Evolutionary conservation across 2,329 filamentous ascomycete species (phyloP).

Genomic region (Aspergillus aculeatus): DNA sequence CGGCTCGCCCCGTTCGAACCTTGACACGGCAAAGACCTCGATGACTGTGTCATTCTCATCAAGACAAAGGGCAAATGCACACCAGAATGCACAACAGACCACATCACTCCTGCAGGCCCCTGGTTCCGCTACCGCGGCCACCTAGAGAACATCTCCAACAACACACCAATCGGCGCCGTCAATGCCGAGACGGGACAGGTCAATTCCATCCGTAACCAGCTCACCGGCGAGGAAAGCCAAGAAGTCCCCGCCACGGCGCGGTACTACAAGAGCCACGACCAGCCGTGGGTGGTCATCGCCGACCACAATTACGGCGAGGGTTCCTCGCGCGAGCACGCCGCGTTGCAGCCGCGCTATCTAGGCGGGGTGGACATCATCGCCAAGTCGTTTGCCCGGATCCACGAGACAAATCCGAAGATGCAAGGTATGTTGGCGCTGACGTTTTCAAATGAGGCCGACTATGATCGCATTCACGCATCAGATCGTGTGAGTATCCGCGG

Average conservation of each 20-base stretch:
- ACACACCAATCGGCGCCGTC: neutral
- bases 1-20: neutral
- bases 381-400: conserved; percentile 1
- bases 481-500: conserved; percentile 1
- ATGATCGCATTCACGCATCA: neutral
- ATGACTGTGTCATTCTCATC: neutral
- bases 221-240: neutral
- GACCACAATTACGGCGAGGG: conserved; percentile 1
- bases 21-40: neutral
- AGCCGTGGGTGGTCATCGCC: conserved; percentile 1
- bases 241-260: neutral
- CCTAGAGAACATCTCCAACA: conserved; percentile 3
- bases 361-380: neutral
- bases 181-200: neutral
- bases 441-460: neutral
- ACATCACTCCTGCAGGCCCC: neutral
- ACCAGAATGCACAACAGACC: neutral
- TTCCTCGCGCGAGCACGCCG: neutral
- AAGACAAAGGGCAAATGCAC: conserved; percentile 1
- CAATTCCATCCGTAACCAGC: neutral
- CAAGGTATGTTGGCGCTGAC: neutral
- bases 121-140: conserved; percentile 3
- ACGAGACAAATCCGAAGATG: neutral
- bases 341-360: conserved; percentile 1
- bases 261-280: neutral